Base-by-base conservation (phyloP, 2,329 filamentous ascomycete species). In the Fusarium sacchari region DNA sequence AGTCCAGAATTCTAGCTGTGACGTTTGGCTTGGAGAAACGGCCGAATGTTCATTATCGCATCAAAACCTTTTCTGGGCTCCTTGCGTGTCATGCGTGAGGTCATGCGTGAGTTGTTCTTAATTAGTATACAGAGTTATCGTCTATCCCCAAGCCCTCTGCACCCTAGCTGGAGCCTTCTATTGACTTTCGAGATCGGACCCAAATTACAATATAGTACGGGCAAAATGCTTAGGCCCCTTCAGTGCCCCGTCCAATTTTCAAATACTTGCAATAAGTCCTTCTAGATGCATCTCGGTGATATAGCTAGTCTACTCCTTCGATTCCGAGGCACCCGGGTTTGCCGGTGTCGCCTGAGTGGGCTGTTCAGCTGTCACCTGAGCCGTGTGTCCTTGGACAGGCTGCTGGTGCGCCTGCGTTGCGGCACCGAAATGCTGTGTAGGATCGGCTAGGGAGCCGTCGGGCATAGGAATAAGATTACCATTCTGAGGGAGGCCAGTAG, bases 101-200 rank as follows among this genome's bases (percentile, higher is more conserved):
- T 50, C 63, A 49, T 66, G 46, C 49, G 64, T 36, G 58, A 44
- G 68, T 40, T 67, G 59, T 70, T 70, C 46, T 58, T 53, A 37
- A 60, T 74, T 73, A 74, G 37, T 75, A 69, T 77, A 77, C 75
- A 77, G 69, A 75, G 72, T 70, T 76, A 77, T 77, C 72, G 68
- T 77, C 63, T 68, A 77, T 76, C 63, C 59, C 62, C 69, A 52
- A 39, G 47, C 64, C 53, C 30, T 52, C 58, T 49, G 18, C 28
- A 42, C 22, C 34, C 40, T 42, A 62, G 26, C 46, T 60, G 44
- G 61, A 67, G 17, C 52, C 50, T 58, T 53, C 60, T 42, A 58
- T 52, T 28, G 18, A 55, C 46, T 28, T 52, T 53, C 49, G 42
- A 69, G 46, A 65, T 46, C 34, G 55, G 36, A 64, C 60, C 60